phyloP scores from a whole-genome alignment of 257 asterid genomes.

The Solanum appendiculatum region DNA sequence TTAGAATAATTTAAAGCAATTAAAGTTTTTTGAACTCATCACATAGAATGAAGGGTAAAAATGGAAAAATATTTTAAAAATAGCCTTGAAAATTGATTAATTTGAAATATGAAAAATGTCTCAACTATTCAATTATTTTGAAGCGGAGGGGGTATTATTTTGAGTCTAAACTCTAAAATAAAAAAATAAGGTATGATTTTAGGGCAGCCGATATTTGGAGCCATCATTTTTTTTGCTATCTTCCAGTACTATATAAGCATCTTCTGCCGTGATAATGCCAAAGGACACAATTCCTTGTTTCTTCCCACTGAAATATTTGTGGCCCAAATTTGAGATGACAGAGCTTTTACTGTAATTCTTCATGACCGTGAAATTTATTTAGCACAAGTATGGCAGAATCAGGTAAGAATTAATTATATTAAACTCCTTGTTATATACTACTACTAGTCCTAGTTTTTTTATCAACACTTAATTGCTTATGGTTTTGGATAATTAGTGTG shows the following conservation, averaged over 20 bases:
- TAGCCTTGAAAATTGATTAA: no score
- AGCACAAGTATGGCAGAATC: conserved; percentile 27
- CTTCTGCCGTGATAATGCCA: neutral
- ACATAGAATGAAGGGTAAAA: no score
- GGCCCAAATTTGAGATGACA: neutral
- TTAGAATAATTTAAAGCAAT: no score
- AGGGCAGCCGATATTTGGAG: no score
- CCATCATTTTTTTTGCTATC: neutral
- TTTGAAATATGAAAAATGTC: no score
- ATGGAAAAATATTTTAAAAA: no score
- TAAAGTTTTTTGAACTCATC: no score
- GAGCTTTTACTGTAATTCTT: conserved; percentile 1
- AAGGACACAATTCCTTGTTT: neutral
- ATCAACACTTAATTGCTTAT: neutral
- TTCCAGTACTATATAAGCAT: neutral
- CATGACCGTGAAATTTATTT: neutral
- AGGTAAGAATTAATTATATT: conserved; percentile 11
- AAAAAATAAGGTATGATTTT: no score
- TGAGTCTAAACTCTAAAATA: no score
- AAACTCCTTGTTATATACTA: neutral
- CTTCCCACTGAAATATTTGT: neutral
- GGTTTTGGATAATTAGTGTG: neutral
- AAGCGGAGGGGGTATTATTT: no score
- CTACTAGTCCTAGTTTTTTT: neutral
- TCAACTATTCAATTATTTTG: no score